phyloP scores from a whole-genome alignment of 2,329 filamentous ascomycete species.

The Microdochium nivale region DNA sequence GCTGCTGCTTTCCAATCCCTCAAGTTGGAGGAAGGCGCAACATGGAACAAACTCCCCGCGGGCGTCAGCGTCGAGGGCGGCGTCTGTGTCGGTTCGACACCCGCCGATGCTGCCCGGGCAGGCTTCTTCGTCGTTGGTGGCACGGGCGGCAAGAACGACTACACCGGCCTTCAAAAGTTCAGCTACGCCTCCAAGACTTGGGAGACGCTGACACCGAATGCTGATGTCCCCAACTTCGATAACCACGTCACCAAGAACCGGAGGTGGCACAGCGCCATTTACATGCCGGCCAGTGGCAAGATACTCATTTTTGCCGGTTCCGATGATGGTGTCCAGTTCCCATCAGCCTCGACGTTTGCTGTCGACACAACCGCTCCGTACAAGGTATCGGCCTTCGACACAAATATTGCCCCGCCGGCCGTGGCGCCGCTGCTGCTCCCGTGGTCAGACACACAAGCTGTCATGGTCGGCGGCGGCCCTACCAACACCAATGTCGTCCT shows the following conservation, averaged over 20 bases:
- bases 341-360: constrained; percentile 68
- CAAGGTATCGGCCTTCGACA: constrained; percentile 47
- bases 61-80: constrained; percentile 67
- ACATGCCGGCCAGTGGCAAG: constrained; percentile 58
- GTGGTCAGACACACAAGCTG: constrained; percentile 63
- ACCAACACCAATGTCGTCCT: constrained; percentile 62
- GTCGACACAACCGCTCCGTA: constrained; percentile 61
- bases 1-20: constrained; percentile 67
- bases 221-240: constrained; percentile 41
- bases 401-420: constrained; percentile 50
- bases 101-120: constrained; percentile 47
- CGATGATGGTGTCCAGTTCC: constrained; percentile 45
- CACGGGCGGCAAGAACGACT: constrained; percentile 41
- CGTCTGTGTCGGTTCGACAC: constrained; percentile 65
- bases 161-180: constrained; percentile 67
- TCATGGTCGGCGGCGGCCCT: constrained; percentile 65
- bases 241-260: constrained; percentile 56
- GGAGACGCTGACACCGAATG: constrained; percentile 34
- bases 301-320: constrained; percentile 78
- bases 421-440: constrained; percentile 63
- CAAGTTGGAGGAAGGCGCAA: constrained; percentile 54
- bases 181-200: constrained; percentile 45
- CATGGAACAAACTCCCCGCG: constrained; percentile 59
- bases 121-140: constrained; percentile 80
- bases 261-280: constrained; percentile 66